Base-by-base conservation (phyloP, 2,329 filamentous ascomycete species). In the Bipolaris sorokiniana region DNA sequence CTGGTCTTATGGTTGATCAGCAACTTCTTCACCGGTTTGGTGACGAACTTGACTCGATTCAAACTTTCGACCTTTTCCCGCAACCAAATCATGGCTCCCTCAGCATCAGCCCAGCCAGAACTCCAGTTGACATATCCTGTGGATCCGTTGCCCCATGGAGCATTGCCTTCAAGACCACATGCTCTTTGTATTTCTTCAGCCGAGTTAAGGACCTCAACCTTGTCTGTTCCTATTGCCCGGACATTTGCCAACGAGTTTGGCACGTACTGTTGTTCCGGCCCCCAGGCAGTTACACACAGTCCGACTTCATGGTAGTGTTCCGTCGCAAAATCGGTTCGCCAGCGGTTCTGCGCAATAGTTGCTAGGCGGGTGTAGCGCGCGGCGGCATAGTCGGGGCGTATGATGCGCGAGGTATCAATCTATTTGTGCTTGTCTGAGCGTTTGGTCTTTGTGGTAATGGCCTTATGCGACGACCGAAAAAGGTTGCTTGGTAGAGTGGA, bases 71-170 rank as follows among this genome's bases (percentile, higher is more conserved):
- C 84, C 51, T 81, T 77, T 41, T 79, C 70, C 55, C 85, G 82
- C 15, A 90, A 74, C 82, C 85, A 90, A 42, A 80, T 75, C 87
- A 94, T 90, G 13, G 83, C 85, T 44, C 82, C 84, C 60, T 88
- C 88, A 0, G 91, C 91, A 71, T 96, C 84, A 2, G 89, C 91
- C 92, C 92, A 96, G 5, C 92, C 92, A 37, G 88, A 89, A 26
- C 83, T 81, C 51, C 82, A 82, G 74, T 96, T 96, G 51, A 90
- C 77, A 75, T 93, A 96, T 20, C 89, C 91, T 62, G 82, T 87
- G 61, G 82, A 83, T 13, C 86, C 90, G 40, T 65, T 66, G 11
- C 63, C 69, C 58, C 63, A 66, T 10, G 64, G 64, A n/a, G 64
- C 65, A 11, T 50, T 67, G 28, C 82, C 82, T 15, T 79, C 77